Evolutionary conservation across 345 rosid genomes (phyloP), one percentile per base, ranked within the genome.

Genomic region (Lepidium aucheri): DNA sequence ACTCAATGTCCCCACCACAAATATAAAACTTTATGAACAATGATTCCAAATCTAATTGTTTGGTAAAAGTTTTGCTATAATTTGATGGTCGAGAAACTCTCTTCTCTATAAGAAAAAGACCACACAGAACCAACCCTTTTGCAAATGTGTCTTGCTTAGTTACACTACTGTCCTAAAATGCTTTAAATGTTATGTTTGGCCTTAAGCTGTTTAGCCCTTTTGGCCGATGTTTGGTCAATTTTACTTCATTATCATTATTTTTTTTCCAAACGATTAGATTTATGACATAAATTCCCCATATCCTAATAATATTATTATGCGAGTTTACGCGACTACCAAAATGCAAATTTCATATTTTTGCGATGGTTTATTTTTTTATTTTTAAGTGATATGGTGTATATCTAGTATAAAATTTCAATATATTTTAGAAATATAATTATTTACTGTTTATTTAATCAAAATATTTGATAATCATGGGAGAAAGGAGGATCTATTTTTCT

Each of bases 81-180:
- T 15, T 32, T 40, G 65, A 55, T 72, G 53, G 65, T 57, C 54
- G 32, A 32, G 66, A 72, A 56, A 45, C 65, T 72, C 60, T 38
- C 65, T 24, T 53, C 20, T 62, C 13, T 12, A 16, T 4, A 55
- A n/a, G 45, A 47, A 53, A 55, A 28, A 54, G 56, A 54, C 49
- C 45, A 53, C 4, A 26, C 30, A 35, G 34, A 49, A 42, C 61
- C 54, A 15, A 52, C 32, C 54, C 11, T 34, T 41, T 53, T 40
- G 9, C 54, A 34, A 42, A 39, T 13, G 4, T 32, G 35, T 68
- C 34, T 28, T 28, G 34, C 42, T 30, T 56, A 33, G 16, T 20
- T 36, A 20, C n/a, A 3, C n/a, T 60, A 12, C 32, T 32, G 50
- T 41, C 50, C 41, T 40, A 5, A 22, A 7, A 9, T 26, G 51